Base-by-base conservation (phyloP, 2,329 filamentous ascomycete species). In the Septoria petroselini region DNA sequence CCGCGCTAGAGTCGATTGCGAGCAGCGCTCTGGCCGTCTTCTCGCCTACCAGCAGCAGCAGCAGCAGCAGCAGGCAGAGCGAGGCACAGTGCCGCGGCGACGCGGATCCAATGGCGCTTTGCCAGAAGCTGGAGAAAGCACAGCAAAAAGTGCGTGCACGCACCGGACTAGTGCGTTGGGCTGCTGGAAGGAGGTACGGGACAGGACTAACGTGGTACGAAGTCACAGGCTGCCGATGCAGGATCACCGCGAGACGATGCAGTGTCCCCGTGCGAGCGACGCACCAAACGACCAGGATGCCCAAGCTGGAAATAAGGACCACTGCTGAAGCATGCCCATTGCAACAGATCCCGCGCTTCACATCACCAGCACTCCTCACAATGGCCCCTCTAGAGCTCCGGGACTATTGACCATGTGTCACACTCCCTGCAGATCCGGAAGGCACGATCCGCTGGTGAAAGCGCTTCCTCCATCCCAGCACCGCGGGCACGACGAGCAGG, bases 381-480 rank as follows among this genome's bases (percentile, higher is more conserved):
- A n/a, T n/a, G n/a, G n/a, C 39, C 39, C 17, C 19, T 21, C 18
- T 19, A 18, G 35, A 19, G 33, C 19, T 19, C 39, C 35, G 14
- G 30, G 12, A 12, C 38, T 30, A 19, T 14, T 41, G 30, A 19
- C 17, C 41, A 39, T 30, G 39, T 46, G 37, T 37, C 41, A 39
- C 46, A 40, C 41, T 46, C 41, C 52, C 52, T 58, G 55, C 52
- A 55, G 52, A 56, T 56, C 50, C 55, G 53, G 52, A 55, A 51
- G 53, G 55, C 52, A 54, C 55, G 55, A 56, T 41, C 57, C 55
- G 57, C 44, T 42, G n/a, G n/a, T n/a, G 33, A 30, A 33, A 35
- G 55, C 30, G 50, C 50, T 41, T 27, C 50, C n/a, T n/a, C 9
- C 50, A 55, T 52, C 50, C 54, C 54, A 56, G 52, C 52, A 51